These are phyloP conservation scores for Vigna trinervia DNA, from an alignment of 306 rosid species.

Conservation along the genomic window DNA sequence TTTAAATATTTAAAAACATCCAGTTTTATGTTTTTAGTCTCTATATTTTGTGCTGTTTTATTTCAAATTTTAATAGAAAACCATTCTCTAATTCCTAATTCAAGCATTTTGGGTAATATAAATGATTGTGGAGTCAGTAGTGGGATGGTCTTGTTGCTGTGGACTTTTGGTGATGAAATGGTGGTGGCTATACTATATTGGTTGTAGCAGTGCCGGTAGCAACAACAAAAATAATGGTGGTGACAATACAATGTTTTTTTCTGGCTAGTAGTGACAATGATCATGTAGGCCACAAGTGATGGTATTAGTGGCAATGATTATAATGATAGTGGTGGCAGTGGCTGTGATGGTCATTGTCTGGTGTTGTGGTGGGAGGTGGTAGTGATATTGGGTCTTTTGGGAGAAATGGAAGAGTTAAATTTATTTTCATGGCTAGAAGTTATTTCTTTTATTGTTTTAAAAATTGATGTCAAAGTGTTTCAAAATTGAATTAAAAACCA, in stretches of 20 bases:
- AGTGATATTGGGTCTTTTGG: not conserved
- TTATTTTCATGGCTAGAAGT: not conserved
- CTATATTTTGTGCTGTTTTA: not conserved
- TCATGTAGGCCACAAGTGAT: not conserved
- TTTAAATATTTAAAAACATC: not conserved
- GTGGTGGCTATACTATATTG: not conserved
- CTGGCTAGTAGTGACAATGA: not conserved
- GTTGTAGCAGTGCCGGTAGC: not conserved
- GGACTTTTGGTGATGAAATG: not conserved
- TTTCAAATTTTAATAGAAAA: not conserved
- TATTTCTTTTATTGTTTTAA: not conserved
- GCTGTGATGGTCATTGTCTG: not conserved
- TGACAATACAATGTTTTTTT: not conserved
- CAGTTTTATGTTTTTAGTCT: not conserved
- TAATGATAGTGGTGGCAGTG: not conserved
- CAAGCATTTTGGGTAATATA: not conserved
- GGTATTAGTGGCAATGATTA: not conserved
- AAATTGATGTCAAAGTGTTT: not conserved
- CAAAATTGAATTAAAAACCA: not conserved
- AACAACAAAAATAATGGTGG: not conserved
- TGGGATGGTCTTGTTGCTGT: not conserved
- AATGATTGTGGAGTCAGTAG: not conserved
- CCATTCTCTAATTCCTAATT: not conserved
- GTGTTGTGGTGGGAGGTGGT: not conserved
- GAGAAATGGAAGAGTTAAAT: not conserved